These are phyloP conservation scores for Avena atlantica DNA, from an alignment of 176 grass and related monocot genomes.

Conservation along the genomic window DNA sequence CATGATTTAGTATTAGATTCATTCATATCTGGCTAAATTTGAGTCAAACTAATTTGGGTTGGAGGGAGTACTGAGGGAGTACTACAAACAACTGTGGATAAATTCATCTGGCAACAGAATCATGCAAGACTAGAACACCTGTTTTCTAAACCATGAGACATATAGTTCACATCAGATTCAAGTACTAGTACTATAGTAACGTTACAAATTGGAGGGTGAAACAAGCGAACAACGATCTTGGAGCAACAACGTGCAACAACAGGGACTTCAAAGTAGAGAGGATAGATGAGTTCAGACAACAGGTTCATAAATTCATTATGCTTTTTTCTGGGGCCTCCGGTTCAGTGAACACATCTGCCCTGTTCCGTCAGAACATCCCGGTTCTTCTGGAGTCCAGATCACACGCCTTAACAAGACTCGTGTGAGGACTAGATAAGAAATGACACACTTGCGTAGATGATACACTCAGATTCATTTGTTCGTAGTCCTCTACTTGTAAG, in stretches of 20 bases:
- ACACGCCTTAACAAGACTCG: conserved; percentile 45
- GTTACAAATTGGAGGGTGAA: conserved; percentile 33
- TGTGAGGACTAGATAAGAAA: conserved; percentile 7
- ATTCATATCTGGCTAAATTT: too few relatives aligned
- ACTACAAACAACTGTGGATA: background rate
- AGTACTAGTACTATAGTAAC: conserved; percentile 28
- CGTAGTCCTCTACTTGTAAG: background rate
- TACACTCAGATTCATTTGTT: conserved; percentile 6
- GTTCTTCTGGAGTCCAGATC: conserved; percentile 54
- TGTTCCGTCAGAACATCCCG: conserved; percentile 32
- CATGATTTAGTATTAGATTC: too few relatives aligned
- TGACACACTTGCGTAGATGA: background rate
- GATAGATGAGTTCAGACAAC: conserved; percentile 68
- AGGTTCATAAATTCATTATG: conserved; percentile 51
- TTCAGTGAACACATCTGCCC: conserved; percentile 26
- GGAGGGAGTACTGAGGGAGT: too few relatives aligned
- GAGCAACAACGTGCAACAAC: conserved; percentile 75
- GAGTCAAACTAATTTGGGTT: too few relatives aligned
- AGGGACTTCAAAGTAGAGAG: conserved; percentile 75
- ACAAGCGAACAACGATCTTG: conserved; percentile 38
- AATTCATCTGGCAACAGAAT: conserved; percentile 25
- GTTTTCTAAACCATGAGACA: background rate
- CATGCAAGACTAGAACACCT: conserved; percentile 32
- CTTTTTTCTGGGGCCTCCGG: conserved; percentile 45
- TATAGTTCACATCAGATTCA: conserved; percentile 23